Conservation (phyloP, 1,139 yeast species). For the Magnusiomyces sp. region DNA sequence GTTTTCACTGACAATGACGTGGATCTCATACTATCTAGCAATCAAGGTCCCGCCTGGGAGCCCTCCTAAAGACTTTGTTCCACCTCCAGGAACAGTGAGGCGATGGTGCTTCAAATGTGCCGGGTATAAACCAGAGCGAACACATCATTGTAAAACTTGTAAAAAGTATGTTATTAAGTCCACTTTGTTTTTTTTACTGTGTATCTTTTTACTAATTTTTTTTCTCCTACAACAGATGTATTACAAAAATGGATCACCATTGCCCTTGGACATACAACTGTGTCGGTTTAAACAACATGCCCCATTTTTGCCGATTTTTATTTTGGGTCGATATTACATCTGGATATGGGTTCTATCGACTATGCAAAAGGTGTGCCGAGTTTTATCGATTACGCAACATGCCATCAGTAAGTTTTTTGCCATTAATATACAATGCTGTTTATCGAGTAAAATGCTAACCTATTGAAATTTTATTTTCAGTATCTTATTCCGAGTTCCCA, state of each 20-base stretch:
- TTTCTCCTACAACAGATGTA: conserved; percentile 35
- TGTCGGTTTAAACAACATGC: conserved; percentile 70
- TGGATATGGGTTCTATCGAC: conserved; percentile 39
- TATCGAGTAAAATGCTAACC: too few species aligned
- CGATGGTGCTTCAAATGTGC: conserved; percentile 62
- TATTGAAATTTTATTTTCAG: conserved; percentile 1
- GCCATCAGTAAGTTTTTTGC: conserved; percentile 36
- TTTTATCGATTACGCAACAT: conserved; percentile 48
- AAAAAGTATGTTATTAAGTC: conserved; percentile 15
- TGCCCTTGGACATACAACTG: conserved; percentile 85
- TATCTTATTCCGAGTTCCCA: conserved; percentile 49
- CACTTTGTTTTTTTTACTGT: background rate
- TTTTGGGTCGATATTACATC: conserved; percentile 57
- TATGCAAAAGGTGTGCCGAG: conserved; percentile 36
- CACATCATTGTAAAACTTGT: conserved; percentile 65
- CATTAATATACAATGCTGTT: background rate
- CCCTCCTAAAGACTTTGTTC: conserved; percentile 40
- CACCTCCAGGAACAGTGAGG: conserved; percentile 40
- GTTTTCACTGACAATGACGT: conserved; percentile 45
- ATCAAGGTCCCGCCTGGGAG: conserved; percentile 51
- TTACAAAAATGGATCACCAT: conserved; percentile 78
- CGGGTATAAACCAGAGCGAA: conserved; percentile 59
- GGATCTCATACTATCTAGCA: conserved; percentile 65
- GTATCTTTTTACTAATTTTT: background rate
- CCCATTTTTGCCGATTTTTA: conserved; percentile 76